Conservation (phyloP, 2,329 filamentous ascomycete species). For the Ophiobolus disseminans region DNA sequence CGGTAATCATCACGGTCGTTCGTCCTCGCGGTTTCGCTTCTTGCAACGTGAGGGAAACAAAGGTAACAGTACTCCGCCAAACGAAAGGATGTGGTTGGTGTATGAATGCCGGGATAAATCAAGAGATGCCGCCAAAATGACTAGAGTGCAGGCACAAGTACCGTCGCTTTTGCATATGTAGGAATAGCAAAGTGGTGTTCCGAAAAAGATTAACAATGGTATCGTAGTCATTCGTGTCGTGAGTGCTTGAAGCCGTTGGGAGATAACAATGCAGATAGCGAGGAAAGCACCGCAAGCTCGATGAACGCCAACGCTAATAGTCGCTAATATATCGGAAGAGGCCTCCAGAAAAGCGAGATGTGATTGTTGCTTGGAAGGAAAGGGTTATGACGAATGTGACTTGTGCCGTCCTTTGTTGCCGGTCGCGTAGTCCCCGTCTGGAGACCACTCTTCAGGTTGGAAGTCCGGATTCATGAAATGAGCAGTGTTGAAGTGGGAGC, state of each 20-base stretch:
- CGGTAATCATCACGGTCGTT: constrained; percentile 47
- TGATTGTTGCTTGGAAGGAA: constrained; percentile 19
- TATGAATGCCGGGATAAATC: constrained; percentile 28
- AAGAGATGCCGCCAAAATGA: constrained; percentile 25
- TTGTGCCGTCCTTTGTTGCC: constrained; percentile 48
- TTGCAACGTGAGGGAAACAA: constrained; percentile 33
- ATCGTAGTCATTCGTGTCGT: constrained; percentile 44
- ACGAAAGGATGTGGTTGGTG: constrained; percentile 19
- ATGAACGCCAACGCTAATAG: constrained; percentile 47
- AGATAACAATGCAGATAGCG: constrained; percentile 40
- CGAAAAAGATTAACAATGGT: constrained; percentile 46
- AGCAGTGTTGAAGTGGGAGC: constrained; percentile 60
- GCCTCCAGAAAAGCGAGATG: constrained; percentile 34
- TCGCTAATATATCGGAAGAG: constrained; percentile 45
- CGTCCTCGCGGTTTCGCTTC: constrained; percentile 35
- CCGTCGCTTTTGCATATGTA: constrained; percentile 41
- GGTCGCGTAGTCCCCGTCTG: constrained; percentile 55
- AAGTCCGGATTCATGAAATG: constrained; percentile 62
- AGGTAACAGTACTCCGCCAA: constrained; percentile 30
- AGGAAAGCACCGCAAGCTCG: constrained; percentile 39
- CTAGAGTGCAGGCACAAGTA: constrained; percentile 22
- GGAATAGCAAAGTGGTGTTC: constrained; percentile 33
- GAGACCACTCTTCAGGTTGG: constrained; percentile 60
- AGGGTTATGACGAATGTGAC: constrained; percentile 41
- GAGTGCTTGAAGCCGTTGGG: constrained; percentile 35